Percentiles rank a stretch among this genome's conserved stretches.
Evolutionary conservation across 2,329 filamentous ascomycete species (phyloP).

Genomic region (Aureobasidium sp.): DNA sequence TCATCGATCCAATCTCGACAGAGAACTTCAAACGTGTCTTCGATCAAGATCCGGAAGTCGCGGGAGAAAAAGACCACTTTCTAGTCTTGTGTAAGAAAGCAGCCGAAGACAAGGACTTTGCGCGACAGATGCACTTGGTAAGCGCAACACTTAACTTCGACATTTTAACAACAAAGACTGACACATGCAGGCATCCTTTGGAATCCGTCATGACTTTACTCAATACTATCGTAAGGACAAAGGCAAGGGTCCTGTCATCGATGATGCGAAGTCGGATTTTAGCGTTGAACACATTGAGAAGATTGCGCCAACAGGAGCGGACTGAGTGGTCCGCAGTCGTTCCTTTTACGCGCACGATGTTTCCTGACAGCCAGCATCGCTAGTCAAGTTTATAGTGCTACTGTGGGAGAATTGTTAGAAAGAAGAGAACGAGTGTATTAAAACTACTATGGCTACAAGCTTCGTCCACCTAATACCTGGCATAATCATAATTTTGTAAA

Average conservation of each 20-base stretch:
- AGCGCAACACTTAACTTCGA: neutral
- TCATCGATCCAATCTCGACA: constrained; percentile 27
- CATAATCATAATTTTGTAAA: neutral
- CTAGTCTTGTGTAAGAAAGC: constrained; percentile 18
- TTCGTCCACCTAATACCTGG: neutral
- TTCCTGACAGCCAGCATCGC: too few relatives aligned
- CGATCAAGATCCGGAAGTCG: constrained; percentile 16
- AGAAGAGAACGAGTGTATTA: neutral
- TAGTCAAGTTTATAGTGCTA: too few relatives aligned
- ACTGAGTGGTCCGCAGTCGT: neutral
- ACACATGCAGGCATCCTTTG: constrained; percentile 12
- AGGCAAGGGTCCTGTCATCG: neutral
- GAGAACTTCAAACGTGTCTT: constrained; percentile 20
- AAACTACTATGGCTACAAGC: neutral
- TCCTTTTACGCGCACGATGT: neutral
- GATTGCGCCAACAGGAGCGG: constrained; percentile 1
- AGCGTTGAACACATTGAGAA: constrained; percentile 1
- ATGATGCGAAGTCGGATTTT: constrained; percentile 1
- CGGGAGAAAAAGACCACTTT: constrained; percentile 20
- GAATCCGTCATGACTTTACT: constrained; percentile 17
- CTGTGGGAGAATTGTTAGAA: neutral
- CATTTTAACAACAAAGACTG: neutral
- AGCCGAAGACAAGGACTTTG: constrained; percentile 18
- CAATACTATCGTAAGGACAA: constrained; percentile 18
- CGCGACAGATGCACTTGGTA: constrained; percentile 20